Conservation (phyloP, 2,329 filamentous ascomycete species). For the Leptographium radiaticola region DNA sequence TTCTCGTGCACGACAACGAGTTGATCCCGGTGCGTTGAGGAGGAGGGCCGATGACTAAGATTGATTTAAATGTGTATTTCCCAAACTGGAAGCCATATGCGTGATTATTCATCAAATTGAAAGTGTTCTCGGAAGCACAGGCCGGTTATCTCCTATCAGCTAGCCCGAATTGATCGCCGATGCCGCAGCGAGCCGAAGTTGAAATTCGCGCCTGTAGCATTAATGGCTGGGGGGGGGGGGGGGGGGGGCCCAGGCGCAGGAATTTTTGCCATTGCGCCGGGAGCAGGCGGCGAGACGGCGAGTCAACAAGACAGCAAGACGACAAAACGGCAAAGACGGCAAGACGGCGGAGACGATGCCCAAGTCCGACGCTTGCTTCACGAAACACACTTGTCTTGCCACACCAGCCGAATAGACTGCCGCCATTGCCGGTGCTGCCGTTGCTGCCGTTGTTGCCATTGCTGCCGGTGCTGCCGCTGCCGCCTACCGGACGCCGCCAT, state of each 20-base stretch:
- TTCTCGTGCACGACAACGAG: not conserved
- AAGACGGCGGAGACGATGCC: too few relatives aligned
- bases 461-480: too few relatives aligned
- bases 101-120: not conserved
- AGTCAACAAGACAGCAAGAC: too few relatives aligned
- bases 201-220: not conserved
- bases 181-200: not conserved
- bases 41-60: not conserved
- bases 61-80: not conserved
- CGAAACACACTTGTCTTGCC: too few relatives aligned
- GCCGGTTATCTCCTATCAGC: not conserved
- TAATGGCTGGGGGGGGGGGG: not conserved
- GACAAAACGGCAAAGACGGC: too few relatives aligned
- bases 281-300: not conserved
- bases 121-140: too few relatives aligned
- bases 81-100: not conserved
- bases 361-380: too few relatives aligned
- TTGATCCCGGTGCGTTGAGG: not conserved
- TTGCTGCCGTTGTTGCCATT: too few relatives aligned
- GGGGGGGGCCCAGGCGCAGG: not conserved
- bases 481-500: too few relatives aligned
- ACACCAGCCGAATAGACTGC: too few relatives aligned
- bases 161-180: not conserved
- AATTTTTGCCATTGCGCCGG: not conserved
- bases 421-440: too few relatives aligned